Conservation (phyloP, 768 basidiomycete genomes). For the Pholiota conissans region DNA sequence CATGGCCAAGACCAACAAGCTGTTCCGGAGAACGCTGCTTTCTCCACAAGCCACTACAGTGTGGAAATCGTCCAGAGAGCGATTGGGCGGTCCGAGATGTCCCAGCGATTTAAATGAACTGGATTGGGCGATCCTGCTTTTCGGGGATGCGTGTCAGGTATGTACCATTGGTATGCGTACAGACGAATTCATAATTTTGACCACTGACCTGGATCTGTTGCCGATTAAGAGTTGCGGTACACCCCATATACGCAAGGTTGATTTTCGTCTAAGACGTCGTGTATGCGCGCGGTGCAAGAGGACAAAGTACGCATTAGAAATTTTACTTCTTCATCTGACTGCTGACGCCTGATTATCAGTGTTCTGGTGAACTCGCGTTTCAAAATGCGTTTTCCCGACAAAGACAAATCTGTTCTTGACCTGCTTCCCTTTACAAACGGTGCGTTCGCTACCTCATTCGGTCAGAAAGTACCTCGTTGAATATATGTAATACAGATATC, state of each 20-base stretch:
- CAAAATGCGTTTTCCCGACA: conserved; percentile 20
- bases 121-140: conserved; percentile 25
- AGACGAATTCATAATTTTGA: no score
- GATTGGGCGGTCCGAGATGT: no score
- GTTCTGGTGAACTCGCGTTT: conserved; percentile 25
- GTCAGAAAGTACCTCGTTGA: neutral
- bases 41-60: conserved; percentile 14
- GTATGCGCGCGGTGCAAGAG: conserved; percentile 9
- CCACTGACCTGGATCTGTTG: no score
- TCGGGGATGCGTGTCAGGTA: no score
- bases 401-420: conserved; percentile 25
- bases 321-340: neutral
- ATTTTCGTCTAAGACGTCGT: conserved; percentile 12
- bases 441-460: conserved; percentile 3
- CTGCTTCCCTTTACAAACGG: conserved; percentile 29
- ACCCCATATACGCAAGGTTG: neutral
- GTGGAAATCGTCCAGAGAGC: no score
- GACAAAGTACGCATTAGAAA: neutral
- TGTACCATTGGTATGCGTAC: no score
- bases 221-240: no score
- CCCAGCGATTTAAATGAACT: conserved; percentile 27
- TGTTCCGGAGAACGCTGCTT: conserved; percentile 21
- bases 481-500: neutral
- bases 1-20: conserved; percentile 22
- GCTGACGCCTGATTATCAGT: conserved; percentile 12